These are phyloP conservation scores for Penicillium robsamsonii DNA, from an alignment of 495 filamentous ascomycete genomes.

Conservation along the genomic window DNA sequence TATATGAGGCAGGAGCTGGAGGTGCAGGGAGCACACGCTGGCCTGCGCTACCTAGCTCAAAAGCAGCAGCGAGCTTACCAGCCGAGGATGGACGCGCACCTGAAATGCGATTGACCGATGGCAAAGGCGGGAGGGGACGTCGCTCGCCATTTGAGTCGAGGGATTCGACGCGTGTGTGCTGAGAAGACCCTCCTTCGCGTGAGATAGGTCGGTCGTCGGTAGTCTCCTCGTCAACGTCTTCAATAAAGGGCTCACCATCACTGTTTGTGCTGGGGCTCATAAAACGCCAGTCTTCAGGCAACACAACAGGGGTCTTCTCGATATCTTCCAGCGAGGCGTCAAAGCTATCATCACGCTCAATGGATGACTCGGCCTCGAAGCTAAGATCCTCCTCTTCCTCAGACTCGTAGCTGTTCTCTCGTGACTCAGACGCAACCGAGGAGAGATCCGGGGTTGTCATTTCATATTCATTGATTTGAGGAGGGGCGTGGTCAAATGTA, in stretches of 20 bases:
- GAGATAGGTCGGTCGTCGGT: conserved; percentile 46
- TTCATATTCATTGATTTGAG: conserved; percentile 94
- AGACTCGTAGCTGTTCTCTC: conserved; percentile 91
- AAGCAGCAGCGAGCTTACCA: conserved; percentile 55
- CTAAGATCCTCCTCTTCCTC: conserved; percentile 67
- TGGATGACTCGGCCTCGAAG: conserved; percentile 64
- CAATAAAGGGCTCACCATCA: conserved; percentile 68
- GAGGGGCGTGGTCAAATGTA: conserved; percentile 90
- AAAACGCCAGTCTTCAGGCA: conserved; percentile 92
- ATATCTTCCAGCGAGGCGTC: conserved; percentile 92
- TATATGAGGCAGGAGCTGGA: conserved; percentile 59
- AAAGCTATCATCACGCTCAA: conserved; percentile 83
- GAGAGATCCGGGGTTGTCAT: conserved; percentile 95
- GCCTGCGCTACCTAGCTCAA: conserved; percentile 59
- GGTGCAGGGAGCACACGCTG: conserved; percentile 65
- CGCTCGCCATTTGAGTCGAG: conserved; percentile 69
- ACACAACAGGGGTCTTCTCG: conserved; percentile 93
- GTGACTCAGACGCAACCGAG: conserved; percentile 79
- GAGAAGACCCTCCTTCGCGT: conserved; percentile 28
- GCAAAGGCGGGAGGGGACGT: conserved; percentile 73
- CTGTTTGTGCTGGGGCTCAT: conserved; percentile 62
- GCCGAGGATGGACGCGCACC: conserved; percentile 44
- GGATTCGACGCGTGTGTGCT: conserved; percentile 58
- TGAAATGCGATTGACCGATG: conserved; percentile 45
- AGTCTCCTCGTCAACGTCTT: conserved; percentile 59